A percentile compares a stretch with the other conserved stretches of the same genome.
These are phyloP conservation scores for Protomyces pachydermus DNA, from an alignment of 1,139 yeast species.

Conservation along the genomic window DNA sequence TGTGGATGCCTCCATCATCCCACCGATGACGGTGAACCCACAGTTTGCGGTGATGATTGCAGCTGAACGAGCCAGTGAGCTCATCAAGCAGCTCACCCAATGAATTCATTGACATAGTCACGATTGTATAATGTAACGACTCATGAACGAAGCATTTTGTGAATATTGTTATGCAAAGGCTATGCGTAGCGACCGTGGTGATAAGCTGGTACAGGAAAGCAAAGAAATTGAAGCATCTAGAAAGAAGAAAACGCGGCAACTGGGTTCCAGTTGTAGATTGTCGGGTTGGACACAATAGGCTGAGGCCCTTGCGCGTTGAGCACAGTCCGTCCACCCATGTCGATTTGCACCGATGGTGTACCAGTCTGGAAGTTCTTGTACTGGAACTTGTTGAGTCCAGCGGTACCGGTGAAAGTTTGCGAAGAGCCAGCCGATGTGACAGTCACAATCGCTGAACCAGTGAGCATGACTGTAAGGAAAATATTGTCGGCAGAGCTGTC, in stretches of 20 bases:
- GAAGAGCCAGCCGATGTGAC: constrained; percentile 25
- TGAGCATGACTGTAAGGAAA: constrained; percentile 18
- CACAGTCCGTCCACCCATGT: constrained; percentile 9
- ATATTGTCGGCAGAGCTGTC: constrained; percentile 24
- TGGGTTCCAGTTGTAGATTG: constrained; percentile 25
- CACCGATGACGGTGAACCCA: constrained; percentile 7
- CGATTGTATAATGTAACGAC: too few species aligned
- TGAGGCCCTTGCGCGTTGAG: constrained; percentile 10
- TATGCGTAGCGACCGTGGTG: constrained; percentile 1
- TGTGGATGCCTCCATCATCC: constrained; percentile 3
- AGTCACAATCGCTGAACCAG: constrained; percentile 24
- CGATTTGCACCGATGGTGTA: constrained; percentile 21
- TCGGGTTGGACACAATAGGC: constrained; percentile 11
- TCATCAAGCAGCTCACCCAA: neutral
- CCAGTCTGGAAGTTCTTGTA: constrained; percentile 15
- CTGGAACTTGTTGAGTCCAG: constrained; percentile 27
- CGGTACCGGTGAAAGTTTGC: constrained; percentile 18
- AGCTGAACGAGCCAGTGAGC: constrained; percentile 7
- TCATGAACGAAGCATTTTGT: neutral
- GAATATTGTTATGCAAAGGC: neutral
- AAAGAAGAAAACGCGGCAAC: constrained; percentile 17
- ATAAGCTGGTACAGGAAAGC: neutral
- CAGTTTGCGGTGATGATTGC: constrained; percentile 7
- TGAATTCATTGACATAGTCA: neutral
- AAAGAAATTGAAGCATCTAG: neutral